Conservation (phyloP, 2,329 filamentous ascomycete species). For the Arthroderma sp. region DNA sequence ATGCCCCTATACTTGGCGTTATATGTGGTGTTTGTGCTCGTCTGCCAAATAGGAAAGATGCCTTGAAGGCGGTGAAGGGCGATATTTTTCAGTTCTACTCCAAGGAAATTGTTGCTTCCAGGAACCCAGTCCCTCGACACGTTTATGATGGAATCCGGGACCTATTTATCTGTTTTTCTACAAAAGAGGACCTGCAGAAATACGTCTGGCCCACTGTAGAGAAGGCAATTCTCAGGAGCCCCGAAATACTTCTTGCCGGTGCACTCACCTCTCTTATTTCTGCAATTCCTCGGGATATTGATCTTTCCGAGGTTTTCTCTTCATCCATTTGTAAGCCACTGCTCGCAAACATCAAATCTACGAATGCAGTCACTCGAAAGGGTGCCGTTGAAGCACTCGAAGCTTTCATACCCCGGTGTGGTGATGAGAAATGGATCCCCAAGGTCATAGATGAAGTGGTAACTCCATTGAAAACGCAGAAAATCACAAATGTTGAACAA, state of each 20-base stretch:
- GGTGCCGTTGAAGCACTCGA: conserved; percentile 66
- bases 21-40: conserved; percentile 77
- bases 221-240: conserved; percentile 76
- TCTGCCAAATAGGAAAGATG: conserved; percentile 48
- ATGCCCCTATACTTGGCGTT: conserved; percentile 69
- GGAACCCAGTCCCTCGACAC: conserved; percentile 56
- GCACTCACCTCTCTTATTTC: conserved; percentile 61
- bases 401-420: conserved; percentile 52
- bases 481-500: conserved; percentile 74
- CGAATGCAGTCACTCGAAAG: conserved; percentile 62
- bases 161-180: conserved; percentile 69
- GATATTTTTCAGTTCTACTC: conserved; percentile 72
- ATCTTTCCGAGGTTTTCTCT: conserved; percentile 63
- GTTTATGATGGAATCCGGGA: conserved; percentile 62
- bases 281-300: conserved; percentile 56
- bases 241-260: conserved; percentile 75
- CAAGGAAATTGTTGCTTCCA: conserved; percentile 73
- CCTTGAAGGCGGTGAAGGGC: conserved; percentile 54
- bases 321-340: conserved; percentile 71
- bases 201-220: conserved; percentile 72
- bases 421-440: conserved; percentile 46
- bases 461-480: conserved; percentile 66
- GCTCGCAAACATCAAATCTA: conserved; percentile 82
- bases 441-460: conserved; percentile 68
- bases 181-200: conserved; percentile 59